A percentile compares a stretch with the other conserved stretches of the same genome.
phyloP scores from a whole-genome alignment of 441 rosid species.

The Theobroma grandiflorum region DNA sequence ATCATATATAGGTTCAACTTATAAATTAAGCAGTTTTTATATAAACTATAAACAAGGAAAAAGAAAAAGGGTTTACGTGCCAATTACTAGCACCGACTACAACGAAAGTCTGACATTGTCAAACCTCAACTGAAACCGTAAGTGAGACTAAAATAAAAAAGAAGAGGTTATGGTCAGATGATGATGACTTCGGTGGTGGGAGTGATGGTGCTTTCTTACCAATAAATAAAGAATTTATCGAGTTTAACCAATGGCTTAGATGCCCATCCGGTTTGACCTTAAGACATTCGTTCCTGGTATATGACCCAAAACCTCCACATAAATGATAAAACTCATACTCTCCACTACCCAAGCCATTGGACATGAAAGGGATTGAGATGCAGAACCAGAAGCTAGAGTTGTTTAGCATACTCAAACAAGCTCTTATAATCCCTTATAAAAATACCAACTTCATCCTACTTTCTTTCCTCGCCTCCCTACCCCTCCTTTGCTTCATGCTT shows the following conservation, averaged over 20 bases:
- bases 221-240: not conserved
- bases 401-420: not conserved
- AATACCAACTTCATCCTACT: not conserved
- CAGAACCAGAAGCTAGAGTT: not conserved
- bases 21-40: too few relatives aligned
- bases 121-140: not conserved
- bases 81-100: too few relatives aligned
- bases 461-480: constrained; percentile 10
- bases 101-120: too few relatives aligned
- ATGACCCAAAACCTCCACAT: not conserved
- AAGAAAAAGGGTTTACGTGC: too few relatives aligned
- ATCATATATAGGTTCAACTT: too few relatives aligned
- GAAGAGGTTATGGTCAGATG: not conserved
- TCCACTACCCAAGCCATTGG: not conserved
- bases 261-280: constrained; percentile 17
- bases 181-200: not conserved
- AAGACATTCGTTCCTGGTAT: not conserved
- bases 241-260: not conserved
- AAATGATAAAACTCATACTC: not conserved
- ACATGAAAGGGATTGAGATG: not conserved
- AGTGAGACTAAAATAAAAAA: not conserved
- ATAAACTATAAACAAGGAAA: too few relatives aligned
- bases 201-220: not conserved
- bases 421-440: constrained; percentile 12
- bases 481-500: not conserved